A percentile compares a stretch with the other conserved stretches of the same genome.
Conservation (phyloP, 2,329 filamentous ascomycete genomes). For the Ilyonectria sp. region DNA sequence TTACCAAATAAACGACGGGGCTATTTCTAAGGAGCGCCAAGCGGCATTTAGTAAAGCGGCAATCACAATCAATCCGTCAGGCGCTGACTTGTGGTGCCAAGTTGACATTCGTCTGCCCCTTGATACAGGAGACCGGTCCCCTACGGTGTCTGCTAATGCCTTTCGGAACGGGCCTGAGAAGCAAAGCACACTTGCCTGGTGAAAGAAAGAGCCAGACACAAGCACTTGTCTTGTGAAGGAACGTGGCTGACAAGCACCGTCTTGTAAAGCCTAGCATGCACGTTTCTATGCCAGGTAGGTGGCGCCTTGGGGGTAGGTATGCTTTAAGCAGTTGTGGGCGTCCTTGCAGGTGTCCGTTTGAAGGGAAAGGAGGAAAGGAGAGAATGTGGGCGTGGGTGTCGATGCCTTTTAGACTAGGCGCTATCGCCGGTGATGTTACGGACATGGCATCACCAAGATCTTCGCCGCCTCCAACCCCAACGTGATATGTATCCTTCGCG, state of each 20-base stretch:
- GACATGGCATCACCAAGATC: neutral
- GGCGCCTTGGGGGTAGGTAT: neutral
- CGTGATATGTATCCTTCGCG: neutral
- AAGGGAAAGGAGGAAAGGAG: neutral
- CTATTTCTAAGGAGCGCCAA: no score
- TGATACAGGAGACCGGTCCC: no score
- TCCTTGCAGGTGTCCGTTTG: neutral
- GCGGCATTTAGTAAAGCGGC: no score
- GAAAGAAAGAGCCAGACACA: neutral
- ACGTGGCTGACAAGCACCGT: no score
- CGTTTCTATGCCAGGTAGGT: neutral
- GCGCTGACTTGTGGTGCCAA: no score
- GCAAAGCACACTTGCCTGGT: neutral
- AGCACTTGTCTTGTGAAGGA: neutral
- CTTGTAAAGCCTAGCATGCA: no score
- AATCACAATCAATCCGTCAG: no score
- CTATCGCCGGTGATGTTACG: neutral
- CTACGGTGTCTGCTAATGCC: no score
- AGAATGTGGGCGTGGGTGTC: neutral
- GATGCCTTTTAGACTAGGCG: neutral
- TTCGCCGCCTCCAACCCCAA: neutral
- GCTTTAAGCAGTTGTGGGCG: neutral
- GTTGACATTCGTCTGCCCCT: no score
- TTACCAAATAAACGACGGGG: no score
- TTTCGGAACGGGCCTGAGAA: no score